Evolutionary conservation across 2,329 filamentous ascomycete species (phyloP).

Genomic region (Apiospora kogelbergensis): DNA sequence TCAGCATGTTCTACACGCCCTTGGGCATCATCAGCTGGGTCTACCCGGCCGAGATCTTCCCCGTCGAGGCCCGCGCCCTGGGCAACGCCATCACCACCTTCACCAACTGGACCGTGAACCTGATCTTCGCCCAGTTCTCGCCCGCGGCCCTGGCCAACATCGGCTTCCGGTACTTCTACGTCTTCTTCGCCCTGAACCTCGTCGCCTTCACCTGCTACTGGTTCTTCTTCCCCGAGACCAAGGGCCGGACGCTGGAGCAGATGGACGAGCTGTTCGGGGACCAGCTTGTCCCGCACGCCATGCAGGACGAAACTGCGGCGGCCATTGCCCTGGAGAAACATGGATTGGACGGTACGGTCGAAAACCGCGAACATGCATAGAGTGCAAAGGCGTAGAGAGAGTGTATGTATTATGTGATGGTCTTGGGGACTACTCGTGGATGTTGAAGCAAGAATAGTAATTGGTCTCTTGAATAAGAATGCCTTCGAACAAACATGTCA

Average conservation of each 20-base stretch:
- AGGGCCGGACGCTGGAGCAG: background rate
- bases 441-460: no score
- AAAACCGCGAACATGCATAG: background rate
- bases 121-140: background rate
- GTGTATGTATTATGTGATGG: no score
- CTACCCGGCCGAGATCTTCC: slow-evolving; percentile 3
- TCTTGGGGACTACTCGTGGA: no score
- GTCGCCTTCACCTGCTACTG: background rate
- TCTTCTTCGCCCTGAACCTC: background rate
- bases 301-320: background rate
- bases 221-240: background rate
- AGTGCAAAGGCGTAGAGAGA: no score
- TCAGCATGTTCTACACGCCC: background rate
- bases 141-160: background rate
- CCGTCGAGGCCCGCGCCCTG: background rate
- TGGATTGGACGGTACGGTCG: background rate
- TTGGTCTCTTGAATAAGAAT: no score
- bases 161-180: background rate
- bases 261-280: background rate
- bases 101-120: background rate
- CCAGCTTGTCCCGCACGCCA: background rate
- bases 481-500: no score
- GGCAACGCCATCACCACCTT: background rate
- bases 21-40: background rate
- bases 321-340: background rate